Evolutionary conservation across 176 grass and related monocot genomes (phyloP).

Genomic region (Chloris gayana): DNA sequence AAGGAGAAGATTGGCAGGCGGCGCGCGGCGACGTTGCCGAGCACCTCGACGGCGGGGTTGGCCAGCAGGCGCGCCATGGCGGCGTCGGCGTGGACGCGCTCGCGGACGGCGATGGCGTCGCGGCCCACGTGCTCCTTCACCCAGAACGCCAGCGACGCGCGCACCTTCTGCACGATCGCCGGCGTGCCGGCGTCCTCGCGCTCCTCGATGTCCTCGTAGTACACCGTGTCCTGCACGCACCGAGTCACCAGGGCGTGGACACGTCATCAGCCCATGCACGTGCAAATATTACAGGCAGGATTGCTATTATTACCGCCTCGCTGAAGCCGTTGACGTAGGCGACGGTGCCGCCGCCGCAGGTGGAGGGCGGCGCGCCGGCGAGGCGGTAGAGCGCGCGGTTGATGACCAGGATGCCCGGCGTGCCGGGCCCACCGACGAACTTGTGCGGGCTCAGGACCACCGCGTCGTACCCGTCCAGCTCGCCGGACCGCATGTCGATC

Average conservation of each 20-base stretch:
- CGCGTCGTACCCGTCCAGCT: constrained; percentile 83
- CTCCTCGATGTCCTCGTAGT: constrained; percentile 63
- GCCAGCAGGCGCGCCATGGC: constrained; percentile 49
- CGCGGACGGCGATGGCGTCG: constrained; percentile 35
- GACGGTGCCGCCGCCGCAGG: constrained; percentile 80
- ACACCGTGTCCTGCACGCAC: constrained; percentile 72
- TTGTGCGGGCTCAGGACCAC: constrained; percentile 92
- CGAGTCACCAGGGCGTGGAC: background rate
- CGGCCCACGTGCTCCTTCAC: constrained; percentile 71
- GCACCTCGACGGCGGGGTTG: constrained; percentile 50
- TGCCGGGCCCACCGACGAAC: constrained; percentile 76
- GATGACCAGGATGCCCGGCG: constrained; percentile 80
- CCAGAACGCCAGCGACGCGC: constrained; percentile 73
- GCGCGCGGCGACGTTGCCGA: constrained; percentile 45
- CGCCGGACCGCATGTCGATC: constrained; percentile 76
- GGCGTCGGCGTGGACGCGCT: constrained; percentile 36
- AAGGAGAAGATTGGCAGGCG: constrained; percentile 92
- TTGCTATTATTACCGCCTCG: constrained; percentile 51
- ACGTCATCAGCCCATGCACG: background rate
- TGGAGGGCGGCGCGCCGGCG: constrained; percentile 49
- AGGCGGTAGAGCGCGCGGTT: constrained; percentile 71
- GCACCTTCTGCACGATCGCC: constrained; percentile 70
- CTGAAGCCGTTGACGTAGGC: constrained; percentile 68
- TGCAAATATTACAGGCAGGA: background rate
- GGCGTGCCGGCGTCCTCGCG: constrained; percentile 84